Evolutionary conservation across 106 monocot species (phyloP), one percentile per base, ranked within the genome.

Genomic region (Dendrobium officinale): DNA sequence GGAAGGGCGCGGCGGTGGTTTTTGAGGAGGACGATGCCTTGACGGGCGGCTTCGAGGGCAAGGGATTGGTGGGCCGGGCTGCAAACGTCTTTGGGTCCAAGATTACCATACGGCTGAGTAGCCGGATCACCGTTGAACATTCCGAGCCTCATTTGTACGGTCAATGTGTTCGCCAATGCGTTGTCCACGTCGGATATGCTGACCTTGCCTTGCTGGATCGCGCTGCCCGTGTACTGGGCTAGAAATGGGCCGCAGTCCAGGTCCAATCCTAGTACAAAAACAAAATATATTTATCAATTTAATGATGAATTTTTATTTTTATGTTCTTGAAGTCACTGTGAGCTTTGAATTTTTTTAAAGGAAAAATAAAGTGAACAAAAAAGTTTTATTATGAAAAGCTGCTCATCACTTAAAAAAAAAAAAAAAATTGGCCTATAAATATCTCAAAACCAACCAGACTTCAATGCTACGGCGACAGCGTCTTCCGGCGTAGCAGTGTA

Each of bases 201-300:
- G 44, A 92, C 79, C 70, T 89, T 85, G 0, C 85, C 83, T 27
- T 90, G 49, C 58, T 64, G 67, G 42, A 95, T 41, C 3, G 95
- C 95, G 11, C 82, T 79, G 15, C 80, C 87, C 0, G 90, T 87
- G 86, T 89, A 82, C 45, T 80, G 84, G 2, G 87, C 90, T 51
- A 92, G 56, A 78, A 90, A 95, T 5, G 88, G 88, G 45, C 95
- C 95, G 37, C 92, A 95, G 55, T 92, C 95, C 75, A 95, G 79
- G 83, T 95, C 95, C 77, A 95, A 61, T 11, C 94, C 93, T 82
- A 78, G 4, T 67, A 24, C 0, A 40, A 78, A 78, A 58, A 18
- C 49, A 54, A 37, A 54, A 1, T 1, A 54, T 27, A 80, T 80
- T 27, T 13, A 73, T 40, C 9, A 13, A 55, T 55, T 55, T 11